Conservation (phyloP, 2,329 filamentous ascomycete species). For the Dothiorella sarmentorum region DNA sequence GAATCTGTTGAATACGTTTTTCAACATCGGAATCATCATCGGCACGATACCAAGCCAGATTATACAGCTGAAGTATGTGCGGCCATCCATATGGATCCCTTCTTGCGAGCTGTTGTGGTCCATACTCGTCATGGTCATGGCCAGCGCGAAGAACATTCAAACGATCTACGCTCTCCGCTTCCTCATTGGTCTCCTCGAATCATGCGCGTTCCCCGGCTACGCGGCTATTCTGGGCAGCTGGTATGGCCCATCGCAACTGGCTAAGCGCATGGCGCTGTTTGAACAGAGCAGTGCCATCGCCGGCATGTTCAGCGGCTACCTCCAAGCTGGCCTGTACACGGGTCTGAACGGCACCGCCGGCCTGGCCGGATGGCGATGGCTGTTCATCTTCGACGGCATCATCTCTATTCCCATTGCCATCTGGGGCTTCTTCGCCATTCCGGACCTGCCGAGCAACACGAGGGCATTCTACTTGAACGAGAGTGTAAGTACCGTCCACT, state of each 20-base stretch:
- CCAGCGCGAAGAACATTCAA: constrained; percentile 12
- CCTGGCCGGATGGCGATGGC: constrained; percentile 31
- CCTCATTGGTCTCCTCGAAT: constrained; percentile 34
- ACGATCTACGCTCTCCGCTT: constrained; percentile 34
- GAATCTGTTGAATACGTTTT: constrained; percentile 9
- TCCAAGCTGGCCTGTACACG: constrained; percentile 32
- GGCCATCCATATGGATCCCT: constrained; percentile 15
- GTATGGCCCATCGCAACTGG: constrained; percentile 30
- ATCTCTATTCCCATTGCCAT: constrained; percentile 31
- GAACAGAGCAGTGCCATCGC: constrained; percentile 29
- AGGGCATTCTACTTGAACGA: constrained; percentile 25
- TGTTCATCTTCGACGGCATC: constrained; percentile 30
- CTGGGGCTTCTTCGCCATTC: constrained; percentile 29
- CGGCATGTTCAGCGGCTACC: constrained; percentile 32
- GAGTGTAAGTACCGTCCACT: constrained; percentile 4
- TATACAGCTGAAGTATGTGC: constrained; percentile 15
- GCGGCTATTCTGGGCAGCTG: constrained; percentile 35
- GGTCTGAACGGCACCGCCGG: constrained; percentile 24
- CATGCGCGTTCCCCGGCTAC: constrained; percentile 34
- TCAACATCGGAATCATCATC: constrained; percentile 17
- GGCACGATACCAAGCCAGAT: constrained; percentile 14
- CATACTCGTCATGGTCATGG: constrained; percentile 14
- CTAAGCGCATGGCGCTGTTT: constrained; percentile 31
- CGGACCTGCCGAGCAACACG: constrained; percentile 27
- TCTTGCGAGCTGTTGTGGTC: constrained; percentile 16